Conservation (phyloP, 306 rosid species). For the Trifolium repens region DNA sequence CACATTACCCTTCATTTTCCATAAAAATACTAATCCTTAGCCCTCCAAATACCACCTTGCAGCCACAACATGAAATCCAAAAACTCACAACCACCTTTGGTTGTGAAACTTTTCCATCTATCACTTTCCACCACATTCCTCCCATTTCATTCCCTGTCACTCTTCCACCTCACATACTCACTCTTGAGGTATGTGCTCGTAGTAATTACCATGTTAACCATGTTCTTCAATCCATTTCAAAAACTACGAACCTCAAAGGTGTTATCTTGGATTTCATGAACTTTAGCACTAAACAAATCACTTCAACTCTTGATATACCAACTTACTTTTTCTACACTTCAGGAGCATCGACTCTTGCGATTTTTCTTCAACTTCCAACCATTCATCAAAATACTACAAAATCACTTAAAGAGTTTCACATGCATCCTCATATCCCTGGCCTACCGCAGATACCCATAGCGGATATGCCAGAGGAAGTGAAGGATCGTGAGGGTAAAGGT, state of each 20-base stretch:
- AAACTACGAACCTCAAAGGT: conserved; percentile 39
- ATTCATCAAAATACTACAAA: conserved; percentile 27
- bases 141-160: neutral
- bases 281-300: conserved; percentile 15
- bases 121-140: conserved; percentile 47
- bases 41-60: conserved; percentile 17
- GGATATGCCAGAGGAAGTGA: neutral
- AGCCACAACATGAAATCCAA: neutral
- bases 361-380: conserved; percentile 29
- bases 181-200: conserved; percentile 9
- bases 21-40: conserved; percentile 51
- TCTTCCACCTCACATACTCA: neutral
- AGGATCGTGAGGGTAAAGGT: neutral
- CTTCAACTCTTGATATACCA: conserved; percentile 46
- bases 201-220: conserved; percentile 5
- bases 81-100: neutral
- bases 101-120: conserved; percentile 29
- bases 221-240: conserved; percentile 21
- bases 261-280: conserved; percentile 54
- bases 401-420: conserved; percentile 26
- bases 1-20: conserved; percentile 45
- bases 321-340: conserved; percentile 49
- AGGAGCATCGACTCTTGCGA: conserved; percentile 13
- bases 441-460: neutral
- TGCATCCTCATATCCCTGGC: conserved; percentile 39